Evolutionary conservation across 257 asterid genomes (phyloP).

Genomic region (Rauvolfia tetraphylla): DNA sequence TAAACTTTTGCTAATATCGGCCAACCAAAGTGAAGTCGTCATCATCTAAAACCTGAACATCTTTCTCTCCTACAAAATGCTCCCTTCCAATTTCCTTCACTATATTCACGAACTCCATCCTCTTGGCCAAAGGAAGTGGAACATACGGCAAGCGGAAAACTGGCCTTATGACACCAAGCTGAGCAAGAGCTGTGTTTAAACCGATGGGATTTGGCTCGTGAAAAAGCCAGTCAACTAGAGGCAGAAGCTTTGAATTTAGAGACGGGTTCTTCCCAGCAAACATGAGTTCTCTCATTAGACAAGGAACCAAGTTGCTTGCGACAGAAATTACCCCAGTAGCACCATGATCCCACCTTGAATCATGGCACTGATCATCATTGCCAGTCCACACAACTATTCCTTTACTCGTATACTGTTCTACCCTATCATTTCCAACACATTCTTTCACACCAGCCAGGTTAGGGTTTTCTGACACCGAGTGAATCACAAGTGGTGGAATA

Average conservation of each 20-base stretch:
- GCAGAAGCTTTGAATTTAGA: constrained; percentile 52
- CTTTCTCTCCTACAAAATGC: constrained; percentile 66
- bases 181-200: constrained; percentile 80
- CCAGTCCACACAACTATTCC: constrained; percentile 85
- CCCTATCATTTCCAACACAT: constrained; percentile 69
- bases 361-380: constrained; percentile 80
- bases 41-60: constrained; percentile 61
- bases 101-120: constrained; percentile 72
- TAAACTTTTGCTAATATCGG: constrained; percentile 48
- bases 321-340: constrained; percentile 79
- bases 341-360: constrained; percentile 73
- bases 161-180: constrained; percentile 84
- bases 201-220: constrained; percentile 73
- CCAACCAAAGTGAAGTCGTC: constrained; percentile 66
- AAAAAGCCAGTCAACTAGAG: constrained; percentile 68
- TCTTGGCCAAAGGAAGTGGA: constrained; percentile 64
- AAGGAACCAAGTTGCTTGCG: constrained; percentile 78
- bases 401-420: constrained; percentile 48
- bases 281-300: constrained; percentile 69
- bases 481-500: constrained; percentile 57
- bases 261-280: constrained; percentile 54
- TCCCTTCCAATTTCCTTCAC: constrained; percentile 74
- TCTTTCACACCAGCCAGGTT: constrained; percentile 85
- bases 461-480: constrained; percentile 36
- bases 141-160: constrained; percentile 74